phyloP scores from a whole-genome alignment of 208 protist species.

The Kentomonas sorsogonicus region DNA sequence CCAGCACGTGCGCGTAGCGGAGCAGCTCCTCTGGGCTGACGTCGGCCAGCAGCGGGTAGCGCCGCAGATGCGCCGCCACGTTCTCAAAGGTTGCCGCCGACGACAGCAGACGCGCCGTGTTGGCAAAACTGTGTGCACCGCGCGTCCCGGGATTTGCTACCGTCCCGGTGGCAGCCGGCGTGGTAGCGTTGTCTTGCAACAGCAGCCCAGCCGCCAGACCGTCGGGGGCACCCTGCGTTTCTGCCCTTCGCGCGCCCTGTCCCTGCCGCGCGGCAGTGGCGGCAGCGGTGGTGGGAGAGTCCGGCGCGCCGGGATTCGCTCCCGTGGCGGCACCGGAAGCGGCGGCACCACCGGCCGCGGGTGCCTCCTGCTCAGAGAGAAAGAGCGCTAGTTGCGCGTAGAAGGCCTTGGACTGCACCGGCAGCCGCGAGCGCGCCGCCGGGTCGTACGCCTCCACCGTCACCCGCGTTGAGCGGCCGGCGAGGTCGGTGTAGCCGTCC shows the following conservation, averaged over 20 bases:
- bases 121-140: too few species aligned
- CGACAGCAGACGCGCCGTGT: slow-evolving; percentile 14
- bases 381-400: slow-evolving; percentile 80
- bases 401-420: slow-evolving; percentile 53
- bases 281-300: too few species aligned
- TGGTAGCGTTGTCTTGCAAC: too few species aligned
- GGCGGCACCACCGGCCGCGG: slow-evolving; percentile 17
- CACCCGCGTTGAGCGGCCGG: slow-evolving; percentile 51
- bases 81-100: slow-evolving; percentile 13
- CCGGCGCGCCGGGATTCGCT: too few species aligned
- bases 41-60: slow-evolving; percentile 49
- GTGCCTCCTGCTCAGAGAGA: slow-evolving; percentile 69
- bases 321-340: not conserved
- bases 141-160: not conserved
- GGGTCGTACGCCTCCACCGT: slow-evolving; percentile 39
- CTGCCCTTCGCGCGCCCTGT: too few species aligned
- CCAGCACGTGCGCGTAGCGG: slow-evolving; percentile 58
- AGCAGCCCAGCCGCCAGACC: too few species aligned
- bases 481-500: slow-evolving; percentile 79
- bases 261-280: slow-evolving; percentile 5
- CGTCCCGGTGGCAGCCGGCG: too few species aligned
- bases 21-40: slow-evolving; percentile 29
- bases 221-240: not conserved
- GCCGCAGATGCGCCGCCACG: slow-evolving; percentile 25
- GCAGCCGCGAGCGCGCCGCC: slow-evolving; percentile 34